These are phyloP conservation scores for Phyllosticta citribraziliensis DNA, from an alignment of 2,329 filamentous ascomycete genomes.

Conservation along the genomic window DNA sequence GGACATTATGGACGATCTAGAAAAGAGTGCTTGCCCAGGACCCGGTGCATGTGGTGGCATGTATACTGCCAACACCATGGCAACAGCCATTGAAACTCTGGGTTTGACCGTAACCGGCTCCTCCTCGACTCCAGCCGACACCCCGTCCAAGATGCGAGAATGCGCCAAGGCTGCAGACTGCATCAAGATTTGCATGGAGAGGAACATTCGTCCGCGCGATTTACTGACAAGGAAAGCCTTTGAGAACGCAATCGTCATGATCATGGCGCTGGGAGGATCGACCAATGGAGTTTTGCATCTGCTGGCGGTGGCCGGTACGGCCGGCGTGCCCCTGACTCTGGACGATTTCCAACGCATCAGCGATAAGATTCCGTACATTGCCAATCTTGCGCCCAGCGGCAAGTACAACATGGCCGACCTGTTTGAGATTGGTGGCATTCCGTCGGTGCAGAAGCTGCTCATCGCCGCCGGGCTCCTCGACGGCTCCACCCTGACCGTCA, in stretches of 20 bases:
- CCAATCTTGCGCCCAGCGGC: slow-evolving; percentile 74
- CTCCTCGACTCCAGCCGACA: slow-evolving; percentile 70
- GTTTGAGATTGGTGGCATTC: slow-evolving; percentile 75
- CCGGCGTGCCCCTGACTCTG: slow-evolving; percentile 64
- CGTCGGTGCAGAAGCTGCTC: slow-evolving; percentile 75
- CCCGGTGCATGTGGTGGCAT: slow-evolving; percentile 80
- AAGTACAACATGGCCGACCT: slow-evolving; percentile 83
- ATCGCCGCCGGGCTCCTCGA: slow-evolving; percentile 67
- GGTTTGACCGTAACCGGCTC: slow-evolving; percentile 75
- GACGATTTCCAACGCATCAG: slow-evolving; percentile 76
- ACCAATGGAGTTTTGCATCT: slow-evolving; percentile 87
- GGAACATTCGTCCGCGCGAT: slow-evolving; percentile 70
- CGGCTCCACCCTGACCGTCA: slow-evolving; percentile 70
- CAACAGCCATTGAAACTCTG: slow-evolving; percentile 82
- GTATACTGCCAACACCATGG: slow-evolving; percentile 95
- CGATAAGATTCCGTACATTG: slow-evolving; percentile 76
- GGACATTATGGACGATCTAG: slow-evolving; percentile 77
- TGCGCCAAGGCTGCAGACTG: slow-evolving; percentile 71
- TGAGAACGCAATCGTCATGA: slow-evolving; percentile 81
- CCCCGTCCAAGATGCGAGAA: slow-evolving; percentile 76
- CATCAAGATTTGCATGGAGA: slow-evolving; percentile 70
- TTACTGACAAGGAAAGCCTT: slow-evolving; percentile 72
- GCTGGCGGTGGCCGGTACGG: slow-evolving; percentile 81
- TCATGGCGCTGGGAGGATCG: slow-evolving; percentile 83
- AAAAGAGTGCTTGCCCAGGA: slow-evolving; percentile 66